Evolutionary conservation across 352 stramenopile genomes (phyloP).

Genomic region (Globisporangium nodosum): DNA sequence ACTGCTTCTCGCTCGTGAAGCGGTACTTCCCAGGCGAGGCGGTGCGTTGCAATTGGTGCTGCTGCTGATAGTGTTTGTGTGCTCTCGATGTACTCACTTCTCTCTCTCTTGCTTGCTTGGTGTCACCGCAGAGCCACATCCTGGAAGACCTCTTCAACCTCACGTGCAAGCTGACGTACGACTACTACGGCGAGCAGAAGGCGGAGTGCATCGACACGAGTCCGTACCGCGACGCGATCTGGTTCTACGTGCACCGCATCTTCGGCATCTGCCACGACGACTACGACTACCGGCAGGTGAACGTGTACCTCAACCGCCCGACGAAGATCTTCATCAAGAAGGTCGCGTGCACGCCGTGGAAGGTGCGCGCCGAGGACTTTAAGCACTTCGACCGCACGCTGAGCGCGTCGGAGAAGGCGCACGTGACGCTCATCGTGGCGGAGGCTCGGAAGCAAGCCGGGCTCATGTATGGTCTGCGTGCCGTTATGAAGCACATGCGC

Average conservation of each 20-base stretch:
- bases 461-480: slow-evolving; percentile 82
- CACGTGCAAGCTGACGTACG: slow-evolving; percentile 81
- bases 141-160: slow-evolving; percentile 85
- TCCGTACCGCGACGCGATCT: slow-evolving; percentile 79
- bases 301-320: slow-evolving; percentile 73
- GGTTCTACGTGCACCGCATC: slow-evolving; percentile 86
- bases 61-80: background rate
- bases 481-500: slow-evolving; percentile 85
- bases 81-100: background rate
- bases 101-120: background rate
- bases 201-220: slow-evolving; percentile 66
- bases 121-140: slow-evolving; percentile 35
- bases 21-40: slow-evolving; percentile 79
- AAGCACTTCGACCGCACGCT: slow-evolving; percentile 80
- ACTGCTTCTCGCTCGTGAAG: slow-evolving; percentile 83
- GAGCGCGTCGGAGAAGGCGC: slow-evolving; percentile 78
- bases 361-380: slow-evolving; percentile 74
- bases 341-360: slow-evolving; percentile 81
- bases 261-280: slow-evolving; percentile 88
- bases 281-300: slow-evolving; percentile 84
- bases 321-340: slow-evolving; percentile 88
- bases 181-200: slow-evolving; percentile 59
- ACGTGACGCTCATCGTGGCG: slow-evolving; percentile 76
- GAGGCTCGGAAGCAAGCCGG: slow-evolving; percentile 84
- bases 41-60: slow-evolving; percentile 1